These are phyloP conservation scores for Xylariaceae sp. DNA, from an alignment of 2,329 filamentous ascomycete species.

Conservation along the genomic window DNA sequence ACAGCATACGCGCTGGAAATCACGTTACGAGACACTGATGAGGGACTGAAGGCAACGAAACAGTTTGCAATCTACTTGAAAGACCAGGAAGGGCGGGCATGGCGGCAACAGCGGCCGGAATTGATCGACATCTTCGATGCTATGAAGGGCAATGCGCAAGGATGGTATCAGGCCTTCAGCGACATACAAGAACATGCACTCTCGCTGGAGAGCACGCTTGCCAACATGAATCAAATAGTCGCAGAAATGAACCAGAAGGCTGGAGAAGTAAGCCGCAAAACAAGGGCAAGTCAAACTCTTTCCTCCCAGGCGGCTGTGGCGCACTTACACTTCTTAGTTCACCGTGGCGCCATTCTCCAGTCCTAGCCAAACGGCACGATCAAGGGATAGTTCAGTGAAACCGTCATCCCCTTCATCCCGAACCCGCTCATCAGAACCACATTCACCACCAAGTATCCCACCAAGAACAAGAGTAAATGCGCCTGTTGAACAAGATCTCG, in stretches of 20 bases:
- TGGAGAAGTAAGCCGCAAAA: conserved; percentile 75
- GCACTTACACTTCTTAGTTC: conserved; percentile 20
- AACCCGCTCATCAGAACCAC: conserved; percentile 18
- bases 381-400: conserved; percentile 16
- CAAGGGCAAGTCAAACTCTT: conserved; percentile 54
- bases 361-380: conserved; percentile 15
- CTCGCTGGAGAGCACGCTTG: conserved; percentile 64
- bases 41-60: conserved; percentile 71
- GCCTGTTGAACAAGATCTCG: conserved; percentile 23
- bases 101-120: conserved; percentile 58
- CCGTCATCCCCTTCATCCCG: conserved; percentile 20
- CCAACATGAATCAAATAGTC: conserved; percentile 71
- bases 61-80: conserved; percentile 74
- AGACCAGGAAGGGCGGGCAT: conserved; percentile 58
- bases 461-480: conserved; percentile 23
- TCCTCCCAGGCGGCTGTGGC: not conserved
- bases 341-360: conserved; percentile 29
- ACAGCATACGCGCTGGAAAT: conserved; percentile 74
- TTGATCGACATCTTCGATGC: conserved; percentile 73
- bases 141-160: conserved; percentile 89
- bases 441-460: conserved; percentile 20
- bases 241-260: conserved; percentile 83
- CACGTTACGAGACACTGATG: conserved; percentile 71
- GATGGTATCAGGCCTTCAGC: conserved; percentile 79
- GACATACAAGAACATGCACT: conserved; percentile 71